These are phyloP conservation scores for Amaranthus hypochondriacus DNA, from an alignment of 148 eudicot genomes.

Conservation along the genomic window DNA sequence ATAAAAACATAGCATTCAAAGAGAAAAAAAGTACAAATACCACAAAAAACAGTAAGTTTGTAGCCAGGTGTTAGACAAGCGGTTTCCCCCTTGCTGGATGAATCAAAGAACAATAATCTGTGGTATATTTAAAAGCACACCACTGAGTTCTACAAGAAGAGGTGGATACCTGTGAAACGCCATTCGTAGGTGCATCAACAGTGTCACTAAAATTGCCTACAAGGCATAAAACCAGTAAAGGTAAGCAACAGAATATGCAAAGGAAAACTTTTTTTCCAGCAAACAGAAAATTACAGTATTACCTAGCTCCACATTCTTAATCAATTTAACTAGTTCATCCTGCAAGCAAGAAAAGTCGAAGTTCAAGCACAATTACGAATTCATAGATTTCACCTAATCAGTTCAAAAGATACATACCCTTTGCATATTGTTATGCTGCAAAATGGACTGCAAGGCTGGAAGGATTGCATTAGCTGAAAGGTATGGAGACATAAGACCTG, in stretches of 20 bases:
- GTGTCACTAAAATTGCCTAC: slow-evolving; percentile 49
- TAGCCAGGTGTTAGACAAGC: no score
- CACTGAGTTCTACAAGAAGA: background rate
- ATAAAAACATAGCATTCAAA: no score
- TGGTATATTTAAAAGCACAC: background rate
- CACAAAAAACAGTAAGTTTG: no score
- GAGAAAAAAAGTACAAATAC: no score
- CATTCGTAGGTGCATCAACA: slow-evolving; percentile 40
- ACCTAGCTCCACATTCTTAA: slow-evolving; percentile 81
- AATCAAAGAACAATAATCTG: background rate
- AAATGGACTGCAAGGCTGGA: slow-evolving; percentile 68
- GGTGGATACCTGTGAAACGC: slow-evolving; percentile 36
- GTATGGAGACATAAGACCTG: slow-evolving; percentile 26
- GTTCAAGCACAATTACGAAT: slow-evolving; percentile 8
- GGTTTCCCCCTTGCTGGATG: background rate
- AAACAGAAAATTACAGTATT: slow-evolving; percentile 18
- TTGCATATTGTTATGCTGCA: slow-evolving; percentile 77
- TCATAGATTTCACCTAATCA: background rate
- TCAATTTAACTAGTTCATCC: slow-evolving; percentile 73
- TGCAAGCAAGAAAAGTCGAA: slow-evolving; percentile 26
- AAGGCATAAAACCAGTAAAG: slow-evolving; percentile 17
- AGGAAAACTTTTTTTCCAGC: background rate
- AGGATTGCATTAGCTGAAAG: slow-evolving; percentile 54
- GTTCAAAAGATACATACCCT: slow-evolving; percentile 41
- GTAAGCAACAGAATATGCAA: slow-evolving; percentile 3